phyloP scores from a whole-genome alignment of 108 stramenopile genomes.

The Parmales sp. region DNA sequence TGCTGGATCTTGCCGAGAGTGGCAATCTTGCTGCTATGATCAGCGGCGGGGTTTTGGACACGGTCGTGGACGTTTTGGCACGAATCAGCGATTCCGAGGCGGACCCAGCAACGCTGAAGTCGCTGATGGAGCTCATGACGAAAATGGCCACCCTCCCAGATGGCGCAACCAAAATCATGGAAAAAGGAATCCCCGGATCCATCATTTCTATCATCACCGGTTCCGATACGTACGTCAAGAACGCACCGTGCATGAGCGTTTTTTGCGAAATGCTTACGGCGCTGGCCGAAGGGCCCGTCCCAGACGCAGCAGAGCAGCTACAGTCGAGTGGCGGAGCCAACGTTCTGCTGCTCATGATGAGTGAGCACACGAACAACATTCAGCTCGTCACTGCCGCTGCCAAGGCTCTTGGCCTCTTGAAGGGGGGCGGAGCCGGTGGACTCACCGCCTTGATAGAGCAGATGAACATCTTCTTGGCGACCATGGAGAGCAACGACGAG shows the following conservation, averaged over 20 bases:
- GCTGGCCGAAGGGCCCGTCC: neutral
- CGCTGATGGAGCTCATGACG: neutral
- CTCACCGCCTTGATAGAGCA: neutral
- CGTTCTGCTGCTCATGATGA: conserved; percentile 10
- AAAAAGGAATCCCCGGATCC: neutral
- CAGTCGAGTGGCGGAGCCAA: neutral
- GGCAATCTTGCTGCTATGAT: neutral
- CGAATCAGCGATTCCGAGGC: neutral
- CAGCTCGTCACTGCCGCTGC: neutral
- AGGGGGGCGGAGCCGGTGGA: neutral
- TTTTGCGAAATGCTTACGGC: neutral
- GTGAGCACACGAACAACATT: neutral
- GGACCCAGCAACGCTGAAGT: neutral
- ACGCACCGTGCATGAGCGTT: neutral
- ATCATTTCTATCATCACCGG: neutral
- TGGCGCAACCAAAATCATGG: neutral
- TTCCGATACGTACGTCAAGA: neutral
- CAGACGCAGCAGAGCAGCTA: neutral
- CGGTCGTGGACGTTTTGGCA: neutral
- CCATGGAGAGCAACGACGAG: neutral
- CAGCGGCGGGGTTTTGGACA: neutral
- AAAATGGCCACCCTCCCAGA: neutral
- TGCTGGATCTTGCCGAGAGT: neutral
- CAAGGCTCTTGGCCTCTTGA: neutral
- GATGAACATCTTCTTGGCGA: neutral